A percentile compares a stretch with the other conserved stretches of the same genome.
Conservation (phyloP, 2,329 filamentous ascomycete species). For the Madurella mycetomatis region DNA sequence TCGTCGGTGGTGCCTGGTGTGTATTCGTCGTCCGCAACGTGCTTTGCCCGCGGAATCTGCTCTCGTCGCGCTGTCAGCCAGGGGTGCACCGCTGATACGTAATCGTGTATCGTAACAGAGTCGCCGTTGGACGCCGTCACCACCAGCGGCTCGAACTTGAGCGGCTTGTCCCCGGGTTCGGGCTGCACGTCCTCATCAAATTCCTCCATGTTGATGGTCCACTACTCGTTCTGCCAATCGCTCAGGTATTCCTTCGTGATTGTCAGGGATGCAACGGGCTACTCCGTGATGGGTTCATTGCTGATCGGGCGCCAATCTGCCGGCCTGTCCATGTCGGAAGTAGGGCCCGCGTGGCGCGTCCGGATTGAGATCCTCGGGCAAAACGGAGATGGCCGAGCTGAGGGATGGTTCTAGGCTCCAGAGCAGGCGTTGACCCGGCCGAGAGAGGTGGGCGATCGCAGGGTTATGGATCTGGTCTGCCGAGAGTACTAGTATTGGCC, state of each 20-base stretch:
- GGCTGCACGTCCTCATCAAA: not conserved
- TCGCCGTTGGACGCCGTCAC: slow-evolving; percentile 8
- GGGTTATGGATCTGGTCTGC: too few relatives aligned
- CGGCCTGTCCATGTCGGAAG: not conserved
- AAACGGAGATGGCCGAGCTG: too few relatives aligned
- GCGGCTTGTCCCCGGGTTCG: not conserved
- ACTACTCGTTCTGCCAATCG: too few relatives aligned
- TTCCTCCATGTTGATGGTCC: too few relatives aligned
- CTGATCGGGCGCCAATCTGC: not conserved
- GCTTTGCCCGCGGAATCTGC: not conserved
- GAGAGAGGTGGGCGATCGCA: too few relatives aligned
- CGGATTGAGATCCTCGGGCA: not conserved
- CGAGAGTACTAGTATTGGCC: too few relatives aligned
- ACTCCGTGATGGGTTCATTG: not conserved
- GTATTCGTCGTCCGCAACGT: slow-evolving; percentile 2
- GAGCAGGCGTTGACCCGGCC: too few relatives aligned
- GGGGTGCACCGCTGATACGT: slow-evolving; percentile 21
- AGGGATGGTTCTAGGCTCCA: too few relatives aligned
- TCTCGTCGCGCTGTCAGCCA: slow-evolving; percentile 18
- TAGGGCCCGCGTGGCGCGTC: not conserved
- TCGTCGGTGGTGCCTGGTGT: too few relatives aligned
- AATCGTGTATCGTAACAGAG: slow-evolving; percentile 25
- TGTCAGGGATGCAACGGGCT: too few relatives aligned
- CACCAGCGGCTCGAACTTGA: not conserved
- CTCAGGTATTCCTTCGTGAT: too few relatives aligned